A percentile compares a stretch with the other conserved stretches of the same genome.
Evolutionary conservation across 2,329 filamentous ascomycete species (phyloP).

Genomic region (Alternaria incomplexa): DNA sequence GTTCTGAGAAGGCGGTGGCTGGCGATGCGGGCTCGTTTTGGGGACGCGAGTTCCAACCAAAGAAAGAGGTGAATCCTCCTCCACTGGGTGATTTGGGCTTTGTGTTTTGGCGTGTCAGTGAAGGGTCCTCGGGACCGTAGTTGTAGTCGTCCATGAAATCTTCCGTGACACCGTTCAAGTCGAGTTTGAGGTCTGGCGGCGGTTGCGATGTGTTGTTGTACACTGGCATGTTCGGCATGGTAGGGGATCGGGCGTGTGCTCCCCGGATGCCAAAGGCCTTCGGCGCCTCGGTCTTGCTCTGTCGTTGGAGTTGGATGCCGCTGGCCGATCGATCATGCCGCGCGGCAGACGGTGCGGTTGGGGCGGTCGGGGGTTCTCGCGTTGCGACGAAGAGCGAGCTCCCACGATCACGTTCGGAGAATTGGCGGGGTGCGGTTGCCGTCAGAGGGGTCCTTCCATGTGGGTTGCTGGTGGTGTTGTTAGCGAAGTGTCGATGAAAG

Average conservation of each 20-base stretch:
- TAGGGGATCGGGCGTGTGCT: conserved; percentile 43
- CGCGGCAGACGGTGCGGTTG: conserved; percentile 18
- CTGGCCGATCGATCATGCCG: conserved; percentile 48
- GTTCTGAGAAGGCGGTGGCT: conserved; percentile 68
- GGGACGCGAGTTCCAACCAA: conserved; percentile 67
- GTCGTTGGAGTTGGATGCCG: conserved; percentile 38
- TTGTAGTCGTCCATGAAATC: conserved; percentile 46
- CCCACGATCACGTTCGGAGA: conserved; percentile 29
- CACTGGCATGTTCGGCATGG: conserved; percentile 48
- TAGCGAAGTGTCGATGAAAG: conserved; percentile 10
- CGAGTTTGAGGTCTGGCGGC: conserved; percentile 44
- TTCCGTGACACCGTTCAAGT: conserved; percentile 46
- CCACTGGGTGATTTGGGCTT: conserved; percentile 52
- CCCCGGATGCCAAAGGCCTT: conserved; percentile 25
- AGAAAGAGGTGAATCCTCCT: conserved; percentile 68
- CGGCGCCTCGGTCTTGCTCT: conserved; percentile 34
- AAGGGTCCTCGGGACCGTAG: conserved; percentile 37
- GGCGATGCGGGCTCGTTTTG: conserved; percentile 63
- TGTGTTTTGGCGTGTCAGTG: conserved; percentile 29
- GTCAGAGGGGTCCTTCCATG: conserved; percentile 43
- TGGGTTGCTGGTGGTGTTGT: conserved; percentile 38
- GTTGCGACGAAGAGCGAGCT: conserved; percentile 27
- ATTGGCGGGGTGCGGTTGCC: conserved; percentile 26
- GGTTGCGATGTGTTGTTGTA: conserved; percentile 35
- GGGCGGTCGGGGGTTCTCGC: conserved; percentile 1